Base-by-base conservation (phyloP, 192 early-diverging fungal species). In the Backusella sp. region DNA sequence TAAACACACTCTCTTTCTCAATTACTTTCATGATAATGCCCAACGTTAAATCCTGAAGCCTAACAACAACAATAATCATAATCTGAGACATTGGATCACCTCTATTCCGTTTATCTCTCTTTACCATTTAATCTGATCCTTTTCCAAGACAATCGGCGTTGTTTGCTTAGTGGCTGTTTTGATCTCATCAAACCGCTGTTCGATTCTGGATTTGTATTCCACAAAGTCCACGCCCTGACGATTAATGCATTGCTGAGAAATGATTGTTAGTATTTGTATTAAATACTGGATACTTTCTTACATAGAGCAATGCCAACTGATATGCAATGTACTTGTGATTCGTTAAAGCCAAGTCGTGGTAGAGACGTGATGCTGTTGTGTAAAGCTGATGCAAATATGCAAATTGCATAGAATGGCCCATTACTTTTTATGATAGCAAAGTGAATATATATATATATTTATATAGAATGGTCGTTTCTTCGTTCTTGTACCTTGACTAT, bases 281-380 rank as follows among this genome's bases (percentile, higher is more conserved):
- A 39, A 39, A 39, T 39, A 11, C 11, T 6, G 11, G 14, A 17
- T 4, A 44, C 42, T n/a, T 49, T 44, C 14, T 76, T 79, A 87
- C 87, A 81, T 88, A 88, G 15, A 88, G 75, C 34, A 88, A 66
- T 59, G 86, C 87, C 2, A 86, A 44, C 71, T 88, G 87, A 75
- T 88, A 85, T 17, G 87, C 87, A 36, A 88, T 80, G 53, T 86
- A 88, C 44, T 86, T 86, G 70, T 88, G 87, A 39, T 88, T 88
- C 11, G 76, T 72, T 26, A 88, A 71, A 32, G 77, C 46, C 23
- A 88, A 37, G 30, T 88, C 87, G 41, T 84, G 79, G 49, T 87
- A 84, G 14, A 88, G 76, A 66, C 86, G 86, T 15, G 86, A 65
- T 15, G 87, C 80, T 26, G 85, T 85, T 5, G 87, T 82, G 12